Evolutionary conservation across 2,329 filamentous ascomycete species (phyloP), one percentile per base, ranked within the genome.

Genomic region (Alternaria gansuensis): DNA sequence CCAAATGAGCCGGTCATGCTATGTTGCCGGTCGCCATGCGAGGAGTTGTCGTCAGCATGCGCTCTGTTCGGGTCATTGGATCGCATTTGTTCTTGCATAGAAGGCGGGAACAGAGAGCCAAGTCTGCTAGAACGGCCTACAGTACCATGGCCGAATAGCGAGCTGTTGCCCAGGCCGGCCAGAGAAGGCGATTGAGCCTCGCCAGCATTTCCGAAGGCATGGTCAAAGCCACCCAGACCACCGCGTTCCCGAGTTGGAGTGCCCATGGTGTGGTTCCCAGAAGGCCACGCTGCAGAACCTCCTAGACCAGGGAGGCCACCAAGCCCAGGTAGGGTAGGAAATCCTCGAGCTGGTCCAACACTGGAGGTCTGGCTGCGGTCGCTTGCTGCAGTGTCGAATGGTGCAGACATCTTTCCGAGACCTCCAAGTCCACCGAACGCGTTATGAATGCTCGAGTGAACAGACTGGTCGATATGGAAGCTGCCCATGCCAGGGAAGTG

Each of bases 291-390:
- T 17, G 84, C 80, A 52, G 87, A 82, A 80, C 89, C 90, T 51
- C 88, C 87, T 10, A 80, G 66, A 9, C 79, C 79, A 36, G 78
- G 77, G 51, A 90, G 80, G 57, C 85, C 83, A 57, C 85, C 82
- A 17, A 92, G 78, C 26, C 84, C 86, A 45, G 84, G 85, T 5
- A 92, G 74, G 10, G 82, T 79, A 11, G 88, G 83, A 65, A 92
- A 96, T 9, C 85, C 88, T 69, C 92, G 91, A 41, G 81, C 80
- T 26, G 90, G 87, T 11, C 92, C 91, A 17, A 90, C 90, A 72
- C 93, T 97, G 0, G 93, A 97, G 0, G 92, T 97, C 77, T 97
- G 93, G 75, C 93, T 97, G 21, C 94, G 89, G 74, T 98, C 94
- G 66, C 93, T 92, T 5, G 89, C 90, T 51, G 92, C 88, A 57